Evolutionary conservation across 805 yeast species (phyloP), one percentile per base, ranked within the genome.

Genomic region (Priceomyces carsonii): DNA sequence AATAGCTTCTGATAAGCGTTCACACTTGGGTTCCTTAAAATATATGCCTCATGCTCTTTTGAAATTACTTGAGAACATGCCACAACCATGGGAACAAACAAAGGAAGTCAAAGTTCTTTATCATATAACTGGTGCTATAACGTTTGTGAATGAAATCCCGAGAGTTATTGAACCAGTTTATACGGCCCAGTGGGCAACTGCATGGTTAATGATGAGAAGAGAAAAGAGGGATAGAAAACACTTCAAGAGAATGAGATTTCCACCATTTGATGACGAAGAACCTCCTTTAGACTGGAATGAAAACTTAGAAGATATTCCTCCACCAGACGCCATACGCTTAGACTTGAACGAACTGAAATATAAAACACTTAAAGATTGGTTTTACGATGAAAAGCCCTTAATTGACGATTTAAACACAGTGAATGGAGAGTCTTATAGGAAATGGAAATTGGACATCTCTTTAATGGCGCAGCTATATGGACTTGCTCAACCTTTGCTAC

Each of bases 191-290:
- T 93, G 99, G 99, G 90, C 96, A 1, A 73, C 95, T 1, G 74
- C 79, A 68, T 93, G 98, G 98, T 64, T 77, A 9, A 80, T 81
- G 63, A 93, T 93, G 99, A 77, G 97, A 50, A 72, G 91, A 31
- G 98, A 93, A 55, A 93, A 93, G 57, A 76, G 95, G 39, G 98
- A 90, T 55, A 73, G 98, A 47, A 69, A 79, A 21, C 95, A 86
- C 54, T 91, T 93, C 62, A 85, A 87, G 51, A 75, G 99, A 46
- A 82, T 93, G 86, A 74, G 88, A 38, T 85, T 93, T 47, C 99
- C 99, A 1, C 90, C 95, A 0, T 89, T 91, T 62, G 99, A 93
- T 59, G 99, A 93, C 55, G 99, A 93, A 58, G 98, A 91, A 57
- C 96, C 96, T 0, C 95, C 95, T 1, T 53, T 90, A 20, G 77